phyloP scores from a whole-genome alignment of 2,329 filamentous ascomycete genomes.

The Exserohilum rostratum region DNA sequence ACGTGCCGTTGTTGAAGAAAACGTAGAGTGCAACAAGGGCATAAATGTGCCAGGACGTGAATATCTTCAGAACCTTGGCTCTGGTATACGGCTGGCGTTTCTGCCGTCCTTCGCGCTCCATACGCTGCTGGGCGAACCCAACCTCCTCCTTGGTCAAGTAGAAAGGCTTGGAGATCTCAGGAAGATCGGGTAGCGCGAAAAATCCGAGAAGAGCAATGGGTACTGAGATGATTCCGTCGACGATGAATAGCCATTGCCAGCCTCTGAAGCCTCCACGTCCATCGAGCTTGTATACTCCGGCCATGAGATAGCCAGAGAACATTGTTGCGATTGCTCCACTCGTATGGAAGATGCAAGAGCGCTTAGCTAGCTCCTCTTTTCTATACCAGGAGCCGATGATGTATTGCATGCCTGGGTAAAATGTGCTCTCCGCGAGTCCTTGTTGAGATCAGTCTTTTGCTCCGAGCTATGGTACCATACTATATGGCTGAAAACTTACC shows the following conservation, averaged over 20 bases:
- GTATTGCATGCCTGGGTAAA: conserved; percentile 57
- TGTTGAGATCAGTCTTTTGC: background rate
- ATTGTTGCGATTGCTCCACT: conserved; percentile 21
- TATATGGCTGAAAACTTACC: background rate
- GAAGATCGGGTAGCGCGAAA: conserved; percentile 25
- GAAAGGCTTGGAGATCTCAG: conserved; percentile 24
- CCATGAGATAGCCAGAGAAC: conserved; percentile 52
- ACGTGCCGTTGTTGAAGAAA: conserved; percentile 8
- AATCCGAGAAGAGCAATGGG: conserved; percentile 24
- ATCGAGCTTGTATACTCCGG: conserved; percentile 62
- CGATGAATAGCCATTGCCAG: conserved; percentile 36
- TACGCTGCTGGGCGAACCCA: conserved; percentile 21
- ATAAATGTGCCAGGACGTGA: conserved; percentile 17
- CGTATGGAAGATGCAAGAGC: conserved; percentile 24
- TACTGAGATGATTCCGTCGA: conserved; percentile 26
- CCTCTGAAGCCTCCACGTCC: conserved; percentile 61
- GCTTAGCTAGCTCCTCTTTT: conserved; percentile 21
- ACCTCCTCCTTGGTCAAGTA: conserved; percentile 10
- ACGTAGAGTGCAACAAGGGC: conserved; percentile 15
- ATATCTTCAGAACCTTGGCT: conserved; percentile 12
- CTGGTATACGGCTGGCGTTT: conserved; percentile 5
- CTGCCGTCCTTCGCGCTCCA: background rate
- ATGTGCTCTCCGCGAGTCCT: conserved; percentile 57
- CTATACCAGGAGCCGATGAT: conserved; percentile 28
- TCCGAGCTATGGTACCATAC: background rate